phyloP scores from a whole-genome alignment of 2,329 filamentous ascomycete species.

The Diplodia sapinea region DNA sequence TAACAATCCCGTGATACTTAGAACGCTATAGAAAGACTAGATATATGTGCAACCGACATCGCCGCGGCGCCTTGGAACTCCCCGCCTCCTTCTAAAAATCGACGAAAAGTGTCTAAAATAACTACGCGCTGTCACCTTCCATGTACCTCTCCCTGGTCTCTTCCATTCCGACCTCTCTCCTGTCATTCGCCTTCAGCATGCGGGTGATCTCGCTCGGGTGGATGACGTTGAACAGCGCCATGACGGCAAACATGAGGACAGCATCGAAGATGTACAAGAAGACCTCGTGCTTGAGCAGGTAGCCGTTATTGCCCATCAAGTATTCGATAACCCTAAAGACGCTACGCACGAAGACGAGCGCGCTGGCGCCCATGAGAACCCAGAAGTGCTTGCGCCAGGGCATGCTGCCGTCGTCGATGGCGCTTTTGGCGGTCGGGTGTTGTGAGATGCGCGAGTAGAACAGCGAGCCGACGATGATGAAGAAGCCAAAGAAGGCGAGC shows the following conservation, averaged over 20 bases:
- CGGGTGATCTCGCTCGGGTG: constrained; percentile 45
- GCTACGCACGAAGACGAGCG: constrained; percentile 56
- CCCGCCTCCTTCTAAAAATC: not conserved
- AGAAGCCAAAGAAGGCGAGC: constrained; percentile 43
- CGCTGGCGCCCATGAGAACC: constrained; percentile 52
- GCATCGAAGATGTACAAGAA: constrained; percentile 58
- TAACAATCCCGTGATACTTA: no score
- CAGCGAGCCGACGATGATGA: constrained; percentile 41
- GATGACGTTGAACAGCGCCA: constrained; percentile 48
- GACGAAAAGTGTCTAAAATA: not conserved
- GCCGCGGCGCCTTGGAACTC: no score
- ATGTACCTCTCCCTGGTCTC: constrained; percentile 2
- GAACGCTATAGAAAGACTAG: no score
- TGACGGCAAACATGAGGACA: constrained; percentile 51
- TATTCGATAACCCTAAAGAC: constrained; percentile 60
- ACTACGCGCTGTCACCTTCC: not conserved
- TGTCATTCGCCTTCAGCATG: constrained; percentile 9
- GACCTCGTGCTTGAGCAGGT: constrained; percentile 53
- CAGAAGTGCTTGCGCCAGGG: constrained; percentile 47
- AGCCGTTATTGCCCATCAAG: constrained; percentile 51
- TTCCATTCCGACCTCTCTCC: not conserved
- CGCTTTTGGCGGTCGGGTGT: constrained; percentile 1
- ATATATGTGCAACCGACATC: no score
- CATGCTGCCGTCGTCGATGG: constrained; percentile 30
- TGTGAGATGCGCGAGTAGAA: constrained; percentile 36